Evolutionary conservation across 768 basidiomycete genomes (phyloP), one percentile per base, ranked within the genome.

Genomic region (Boletus speciosus): DNA sequence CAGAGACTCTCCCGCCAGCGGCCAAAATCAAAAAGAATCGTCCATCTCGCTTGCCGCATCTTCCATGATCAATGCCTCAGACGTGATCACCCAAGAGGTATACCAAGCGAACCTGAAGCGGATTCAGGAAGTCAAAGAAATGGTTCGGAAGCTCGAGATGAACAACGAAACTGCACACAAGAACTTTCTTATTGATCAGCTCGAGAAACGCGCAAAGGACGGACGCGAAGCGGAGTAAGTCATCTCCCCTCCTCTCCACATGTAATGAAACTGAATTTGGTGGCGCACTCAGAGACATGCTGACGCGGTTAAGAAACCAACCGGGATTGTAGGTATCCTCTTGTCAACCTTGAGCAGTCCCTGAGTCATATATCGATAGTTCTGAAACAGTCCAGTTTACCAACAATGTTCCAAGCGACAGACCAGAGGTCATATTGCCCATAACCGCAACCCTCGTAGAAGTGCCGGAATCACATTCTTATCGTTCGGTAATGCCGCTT

Each of bases 191-290:
- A 52, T 70, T 46, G 60, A 63, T 50, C 68, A 78, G 45, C 63
- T 78, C 25, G 51, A 70, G 55, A 61, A 65, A 56, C 69, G 69
- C 59, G 66, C 77, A 7, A 64, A 69, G 37, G 76, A 76, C 19
- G 82, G 81, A 2, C 70, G 74, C 19, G 66, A 76, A 49, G 82
- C 81, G 37, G 70, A 74, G 81, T 75, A 52, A 56, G 75, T 65
- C 19, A 4, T 49, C n/a, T 10, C 7, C 27, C 25, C 16, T 45
- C 21, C 16, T 49, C 21, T n/a, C 8, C 10, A 6, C 19, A n/a
- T n/a, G 34, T 23, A 23, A 44, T 47, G 32, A 40, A 23, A 32
- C 39, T 52, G 25, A 55, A 45, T 49, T 39, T 16, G 12, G 47
- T 51, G 49, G 46, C 34, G n/a, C 32, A 16, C 19, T 43, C 32